Evolutionary conservation across 495 filamentous ascomycete genomes (phyloP).

Genomic region (Massariosphaeria phaeospora): DNA sequence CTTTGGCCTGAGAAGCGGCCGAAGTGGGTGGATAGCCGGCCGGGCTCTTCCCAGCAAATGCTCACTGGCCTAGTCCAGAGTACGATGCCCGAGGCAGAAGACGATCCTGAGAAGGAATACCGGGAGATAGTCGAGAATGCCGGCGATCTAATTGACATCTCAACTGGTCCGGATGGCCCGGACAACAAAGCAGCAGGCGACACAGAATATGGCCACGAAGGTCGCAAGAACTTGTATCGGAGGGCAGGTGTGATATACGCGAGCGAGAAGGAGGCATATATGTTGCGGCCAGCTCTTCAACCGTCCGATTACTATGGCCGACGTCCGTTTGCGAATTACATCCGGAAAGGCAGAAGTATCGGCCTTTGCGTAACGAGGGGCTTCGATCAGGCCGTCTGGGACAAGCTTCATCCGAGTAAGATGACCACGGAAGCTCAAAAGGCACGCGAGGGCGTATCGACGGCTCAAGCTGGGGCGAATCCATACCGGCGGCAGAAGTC

Average conservation of each 20-base stretch:
- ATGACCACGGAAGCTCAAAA: slow-evolving; percentile 46
- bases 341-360: slow-evolving; percentile 74
- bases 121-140: slow-evolving; percentile 36
- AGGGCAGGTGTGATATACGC: slow-evolving; percentile 79
- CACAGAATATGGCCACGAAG: slow-evolving; percentile 36
- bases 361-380: slow-evolving; percentile 84
- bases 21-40: slow-evolving; percentile 43
- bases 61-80: slow-evolving; percentile 27
- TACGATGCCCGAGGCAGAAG: slow-evolving; percentile 20
- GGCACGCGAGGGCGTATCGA: slow-evolving; percentile 47
- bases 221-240: slow-evolving; percentile 47
- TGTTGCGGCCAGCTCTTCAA: slow-evolving; percentile 71
- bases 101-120: slow-evolving; percentile 38
- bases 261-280: slow-evolving; percentile 65
- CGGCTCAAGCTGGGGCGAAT: slow-evolving; percentile 34
- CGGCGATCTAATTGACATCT: slow-evolving; percentile 41
- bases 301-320: slow-evolving; percentile 77
- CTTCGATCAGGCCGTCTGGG: slow-evolving; percentile 73
- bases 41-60: slow-evolving; percentile 32
- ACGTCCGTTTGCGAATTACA: slow-evolving; percentile 68
- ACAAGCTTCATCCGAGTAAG: slow-evolving; percentile 63
- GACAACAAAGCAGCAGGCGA: slow-evolving; percentile 43
- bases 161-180: slow-evolving; percentile 36
- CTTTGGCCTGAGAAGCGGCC: slow-evolving; percentile 63
- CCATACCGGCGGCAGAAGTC: slow-evolving; percentile 34